A percentile compares a stretch with the other conserved stretches of the same genome.
phyloP scores from a whole-genome alignment of 2,329 filamentous ascomycete genomes.

The Trichoderma koningiopsis region DNA sequence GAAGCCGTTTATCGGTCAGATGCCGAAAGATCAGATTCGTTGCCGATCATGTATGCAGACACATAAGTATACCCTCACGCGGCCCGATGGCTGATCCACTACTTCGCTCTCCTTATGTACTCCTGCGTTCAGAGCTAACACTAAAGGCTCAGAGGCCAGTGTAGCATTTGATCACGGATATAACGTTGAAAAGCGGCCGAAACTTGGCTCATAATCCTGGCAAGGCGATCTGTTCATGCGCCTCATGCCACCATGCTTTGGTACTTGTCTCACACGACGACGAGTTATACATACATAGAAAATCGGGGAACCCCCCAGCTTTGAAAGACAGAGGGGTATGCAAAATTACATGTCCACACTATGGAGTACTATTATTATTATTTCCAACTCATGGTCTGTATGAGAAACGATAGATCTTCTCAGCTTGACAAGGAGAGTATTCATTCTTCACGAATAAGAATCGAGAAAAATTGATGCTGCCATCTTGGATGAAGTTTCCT shows the following conservation, averaged over 20 bases:
- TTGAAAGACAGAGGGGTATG: neutral
- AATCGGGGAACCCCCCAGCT: neutral
- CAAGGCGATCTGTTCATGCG: too few species aligned
- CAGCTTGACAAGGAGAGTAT: neutral
- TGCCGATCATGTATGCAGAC: neutral
- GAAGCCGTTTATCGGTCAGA: neutral
- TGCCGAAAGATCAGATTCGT: neutral
- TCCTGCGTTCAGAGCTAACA: neutral
- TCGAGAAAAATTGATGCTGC: neutral
- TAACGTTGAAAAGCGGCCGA: neutral
- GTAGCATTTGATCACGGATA: neutral
- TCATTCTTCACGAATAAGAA: neutral
- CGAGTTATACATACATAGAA: neutral
- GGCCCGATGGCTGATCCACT: neutral
- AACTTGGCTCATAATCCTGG: neutral
- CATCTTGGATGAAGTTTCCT: neutral
- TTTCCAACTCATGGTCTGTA: neutral
- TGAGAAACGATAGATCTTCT: neutral
- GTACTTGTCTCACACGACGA: slow-evolving; percentile 1
- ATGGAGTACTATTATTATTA: neutral
- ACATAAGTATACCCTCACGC: neutral
- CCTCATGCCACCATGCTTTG: neutral
- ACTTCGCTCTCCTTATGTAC: neutral
- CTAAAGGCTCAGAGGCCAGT: neutral
- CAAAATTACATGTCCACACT: neutral